phyloP scores from a whole-genome alignment of 164 flowering plant genomes.

The Aristolochia contorta region DNA sequence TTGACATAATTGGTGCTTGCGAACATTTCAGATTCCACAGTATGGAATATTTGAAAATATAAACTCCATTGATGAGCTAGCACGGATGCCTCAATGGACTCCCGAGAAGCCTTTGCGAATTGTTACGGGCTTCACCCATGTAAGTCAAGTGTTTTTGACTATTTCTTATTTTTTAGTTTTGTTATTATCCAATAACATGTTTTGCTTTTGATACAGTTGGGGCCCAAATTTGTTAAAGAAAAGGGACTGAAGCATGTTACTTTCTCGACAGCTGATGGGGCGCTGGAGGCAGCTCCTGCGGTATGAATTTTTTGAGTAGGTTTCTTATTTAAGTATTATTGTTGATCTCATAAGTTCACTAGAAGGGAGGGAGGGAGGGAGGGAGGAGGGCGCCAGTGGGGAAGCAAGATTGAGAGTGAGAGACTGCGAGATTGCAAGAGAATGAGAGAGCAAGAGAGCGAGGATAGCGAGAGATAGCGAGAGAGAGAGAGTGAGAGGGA shows the following conservation, averaged over 20 bases:
- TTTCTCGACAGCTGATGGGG: slow-evolving; percentile 97
- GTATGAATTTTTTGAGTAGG: slow-evolving; percentile 30
- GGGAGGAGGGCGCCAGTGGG: no score
- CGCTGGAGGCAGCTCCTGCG: slow-evolving; percentile 96
- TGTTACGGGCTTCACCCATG: slow-evolving; percentile 89
- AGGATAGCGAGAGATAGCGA: no score
- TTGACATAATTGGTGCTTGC: slow-evolving; percentile 2
- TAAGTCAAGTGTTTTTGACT: slow-evolving; percentile 22
- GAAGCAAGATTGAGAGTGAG: no score
- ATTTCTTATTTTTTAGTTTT: not conserved
- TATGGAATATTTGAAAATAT: slow-evolving; percentile 95
- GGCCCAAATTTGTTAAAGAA: slow-evolving; percentile 78
- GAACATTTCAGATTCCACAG: slow-evolving; percentile 60
- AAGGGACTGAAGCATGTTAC: slow-evolving; percentile 70
- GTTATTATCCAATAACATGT: not conserved
- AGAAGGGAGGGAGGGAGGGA: no score
- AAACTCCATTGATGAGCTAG: slow-evolving; percentile 70
- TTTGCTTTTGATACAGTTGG: slow-evolving; percentile 39
- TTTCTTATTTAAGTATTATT: not conserved
- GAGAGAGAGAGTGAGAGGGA: no score
- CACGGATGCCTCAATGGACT: slow-evolving; percentile 98
- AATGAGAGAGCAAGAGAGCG: no score
- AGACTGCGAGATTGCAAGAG: no score
- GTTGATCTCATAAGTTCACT: no score
- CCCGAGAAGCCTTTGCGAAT: slow-evolving; percentile 80